Evolutionary conservation across 192 early-diverging fungal species (phyloP).

Genomic region (Kickxella alabastrina): DNA sequence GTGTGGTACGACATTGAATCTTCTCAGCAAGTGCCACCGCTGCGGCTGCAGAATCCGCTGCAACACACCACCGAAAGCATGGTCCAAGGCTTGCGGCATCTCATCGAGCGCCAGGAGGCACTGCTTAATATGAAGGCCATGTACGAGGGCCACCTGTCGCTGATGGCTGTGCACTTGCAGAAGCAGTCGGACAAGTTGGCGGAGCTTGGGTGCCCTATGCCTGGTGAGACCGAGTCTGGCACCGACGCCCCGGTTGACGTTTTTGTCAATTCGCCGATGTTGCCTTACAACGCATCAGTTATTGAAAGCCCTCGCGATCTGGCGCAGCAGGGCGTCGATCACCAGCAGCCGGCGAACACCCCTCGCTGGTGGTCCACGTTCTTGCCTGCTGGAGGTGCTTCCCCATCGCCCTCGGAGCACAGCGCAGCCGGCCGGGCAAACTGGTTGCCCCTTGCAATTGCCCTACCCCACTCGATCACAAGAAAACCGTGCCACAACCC

Average conservation of each 20-base stretch:
- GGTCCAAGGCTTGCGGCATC: slow-evolving; percentile 21
- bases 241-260: background rate
- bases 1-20: slow-evolving; percentile 17
- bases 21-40: background rate
- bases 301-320: background rate
- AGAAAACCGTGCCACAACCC: slow-evolving; percentile 24
- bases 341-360: slow-evolving; percentile 1
- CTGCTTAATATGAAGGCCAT: slow-evolving; percentile 18
- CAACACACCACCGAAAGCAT: slow-evolving; percentile 20
- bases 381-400: slow-evolving; percentile 13
- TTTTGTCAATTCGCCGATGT: too few relatives aligned
- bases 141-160: slow-evolving; percentile 32
- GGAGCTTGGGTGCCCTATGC: slow-evolving; percentile 3
- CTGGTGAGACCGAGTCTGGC: background rate
- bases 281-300: too few relatives aligned
- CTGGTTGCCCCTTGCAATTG: slow-evolving; percentile 31
- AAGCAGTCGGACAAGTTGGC: slow-evolving; percentile 24
- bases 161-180: slow-evolving; percentile 39
- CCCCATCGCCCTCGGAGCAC: background rate
- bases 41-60: background rate
- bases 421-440: slow-evolving; percentile 8
- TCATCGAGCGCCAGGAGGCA: slow-evolving; percentile 36
- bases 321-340: background rate
- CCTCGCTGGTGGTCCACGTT: slow-evolving; percentile 48
- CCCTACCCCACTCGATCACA: slow-evolving; percentile 1